These are phyloP conservation scores for Tetrapisispora arboricola DNA, from an alignment of 805 yeast species.

Conservation along the genomic window DNA sequence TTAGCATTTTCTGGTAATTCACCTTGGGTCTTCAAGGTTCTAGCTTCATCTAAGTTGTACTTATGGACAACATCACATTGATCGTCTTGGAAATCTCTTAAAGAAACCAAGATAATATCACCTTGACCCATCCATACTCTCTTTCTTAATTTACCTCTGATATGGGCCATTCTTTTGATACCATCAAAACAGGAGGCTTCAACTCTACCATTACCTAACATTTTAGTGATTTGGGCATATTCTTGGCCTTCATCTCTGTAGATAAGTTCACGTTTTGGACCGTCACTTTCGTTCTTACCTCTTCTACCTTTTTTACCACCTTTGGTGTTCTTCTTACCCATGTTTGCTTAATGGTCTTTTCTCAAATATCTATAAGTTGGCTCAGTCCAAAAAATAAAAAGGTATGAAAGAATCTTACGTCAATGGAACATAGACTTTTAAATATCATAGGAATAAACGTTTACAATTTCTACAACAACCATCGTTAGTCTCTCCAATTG, in stretches of 20 bases:
- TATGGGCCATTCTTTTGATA: constrained; percentile 87
- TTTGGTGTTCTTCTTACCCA: constrained; percentile 35
- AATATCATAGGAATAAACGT: too few relatives aligned
- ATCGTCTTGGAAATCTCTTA: constrained; percentile 97
- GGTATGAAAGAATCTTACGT: background rate
- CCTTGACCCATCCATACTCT: constrained; percentile 99
- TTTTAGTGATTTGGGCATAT: constrained; percentile 94
- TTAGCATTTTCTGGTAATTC: constrained; percentile 96
- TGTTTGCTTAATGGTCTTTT: constrained; percentile 6
- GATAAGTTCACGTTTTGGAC: constrained; percentile 88
- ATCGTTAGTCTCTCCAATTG: too few relatives aligned
- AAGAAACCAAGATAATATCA: constrained; percentile 88
- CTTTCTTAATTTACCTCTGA: constrained; percentile 98
- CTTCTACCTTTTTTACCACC: constrained; percentile 92
- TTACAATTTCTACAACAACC: too few relatives aligned
- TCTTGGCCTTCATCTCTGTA: constrained; percentile 95
- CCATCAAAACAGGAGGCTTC: constrained; percentile 96
- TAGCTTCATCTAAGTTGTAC: constrained; percentile 95
- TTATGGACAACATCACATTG: constrained; percentile 97
- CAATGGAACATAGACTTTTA: too few relatives aligned
- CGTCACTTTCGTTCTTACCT: constrained; percentile 91
- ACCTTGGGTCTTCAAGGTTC: constrained; percentile 89
- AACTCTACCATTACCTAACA: constrained; percentile 97
- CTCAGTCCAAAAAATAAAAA: too few relatives aligned
- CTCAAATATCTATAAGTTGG: background rate